Evolutionary conservation across 2,329 filamentous ascomycete genomes (phyloP).

Genomic region (Beauveria brongniartii): DNA sequence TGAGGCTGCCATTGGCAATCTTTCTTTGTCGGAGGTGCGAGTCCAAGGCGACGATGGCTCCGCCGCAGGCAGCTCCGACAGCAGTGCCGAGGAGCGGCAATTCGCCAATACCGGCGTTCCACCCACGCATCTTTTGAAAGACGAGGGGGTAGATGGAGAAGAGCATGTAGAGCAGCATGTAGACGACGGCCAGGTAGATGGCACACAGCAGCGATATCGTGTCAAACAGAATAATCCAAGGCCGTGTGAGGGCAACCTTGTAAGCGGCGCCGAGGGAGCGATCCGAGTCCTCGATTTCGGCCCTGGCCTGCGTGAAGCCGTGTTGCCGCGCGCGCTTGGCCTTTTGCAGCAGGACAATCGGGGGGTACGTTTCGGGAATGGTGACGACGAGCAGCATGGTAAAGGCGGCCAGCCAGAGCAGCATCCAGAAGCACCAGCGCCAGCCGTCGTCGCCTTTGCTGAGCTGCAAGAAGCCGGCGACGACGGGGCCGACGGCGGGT

Average conservation of each 20-base stretch:
- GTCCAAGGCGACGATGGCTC: slow-evolving; percentile 31
- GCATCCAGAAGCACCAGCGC: slow-evolving; percentile 44
- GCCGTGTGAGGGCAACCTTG: slow-evolving; percentile 43
- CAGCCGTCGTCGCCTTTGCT: slow-evolving; percentile 43
- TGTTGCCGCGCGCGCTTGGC: slow-evolving; percentile 41
- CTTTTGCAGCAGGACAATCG: slow-evolving; percentile 43
- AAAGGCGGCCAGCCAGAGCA: slow-evolving; percentile 34
- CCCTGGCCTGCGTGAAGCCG: slow-evolving; percentile 38
- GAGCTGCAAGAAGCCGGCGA: slow-evolving; percentile 49
- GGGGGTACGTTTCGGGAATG: slow-evolving; percentile 49
- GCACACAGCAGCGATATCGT: slow-evolving; percentile 43
- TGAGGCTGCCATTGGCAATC: slow-evolving; percentile 27
- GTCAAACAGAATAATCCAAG: slow-evolving; percentile 47
- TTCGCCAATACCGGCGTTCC: slow-evolving; percentile 45
- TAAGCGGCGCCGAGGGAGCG: slow-evolving; percentile 36
- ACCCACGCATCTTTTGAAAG: slow-evolving; percentile 43
- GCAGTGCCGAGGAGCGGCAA: slow-evolving; percentile 43
- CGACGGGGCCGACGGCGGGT: slow-evolving; percentile 44
- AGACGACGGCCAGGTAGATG: slow-evolving; percentile 45
- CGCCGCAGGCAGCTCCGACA: slow-evolving; percentile 39
- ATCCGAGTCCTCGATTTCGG: slow-evolving; percentile 37
- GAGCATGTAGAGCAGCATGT: slow-evolving; percentile 48
- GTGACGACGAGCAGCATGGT: slow-evolving; percentile 42
- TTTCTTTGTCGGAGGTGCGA: slow-evolving; percentile 30
- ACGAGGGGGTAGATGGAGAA: slow-evolving; percentile 51